Evolutionary conservation across 2,329 filamentous ascomycete species (phyloP), one percentile per base, ranked within the genome.

Genomic region (Didymella glomerata): DNA sequence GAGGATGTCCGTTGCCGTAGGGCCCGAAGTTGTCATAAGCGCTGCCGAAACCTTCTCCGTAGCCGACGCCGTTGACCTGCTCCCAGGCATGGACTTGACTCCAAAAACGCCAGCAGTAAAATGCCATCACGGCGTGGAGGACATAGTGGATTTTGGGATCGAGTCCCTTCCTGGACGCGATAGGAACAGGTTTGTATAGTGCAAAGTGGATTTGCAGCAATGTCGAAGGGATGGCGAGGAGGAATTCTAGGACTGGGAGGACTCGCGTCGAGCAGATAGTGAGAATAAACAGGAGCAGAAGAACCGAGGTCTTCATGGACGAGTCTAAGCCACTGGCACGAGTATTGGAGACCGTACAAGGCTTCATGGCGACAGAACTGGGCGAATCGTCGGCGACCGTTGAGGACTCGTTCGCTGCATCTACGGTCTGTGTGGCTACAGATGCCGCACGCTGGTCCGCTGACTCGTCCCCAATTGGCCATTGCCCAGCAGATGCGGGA

Each of bases 1-100:
- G 16, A 5, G 8, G 20, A 27, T 24, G 38, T 1, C 38, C 46
- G 8, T 49, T 25, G 9, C 53, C 53, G 20, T 49, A 56, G 1
- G 46, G 25, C 18, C 34, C 42, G n/a, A 30, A 41, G 34, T 16
- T 13, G 9, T 47, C 44, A 13, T 40, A 13, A 5, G 28, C 28
- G 20, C 25, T 16, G 24, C 54, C 42, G 22, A 36, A 45, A 1
- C 55, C 55, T 18, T 58, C 55, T 8, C 38, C 45, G 11, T 49
- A 48, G 16, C 55, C 49, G 14, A 49, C 38, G 4, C 55, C 55
- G 18, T 58, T 58, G 6, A 40, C 55, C 6, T 28, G 18, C 14
- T 58, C 49, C 55, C 55, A 58, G 2, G 27, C 30, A 7, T 16
- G 10, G 18, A 58, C 49, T 24, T 49, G 11, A 20, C 3, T 44